Evolutionary conservation across 176 grass and related monocot species (phyloP), one percentile per base, ranked within the genome.

Genomic region (Guadua angustifolia): DNA sequence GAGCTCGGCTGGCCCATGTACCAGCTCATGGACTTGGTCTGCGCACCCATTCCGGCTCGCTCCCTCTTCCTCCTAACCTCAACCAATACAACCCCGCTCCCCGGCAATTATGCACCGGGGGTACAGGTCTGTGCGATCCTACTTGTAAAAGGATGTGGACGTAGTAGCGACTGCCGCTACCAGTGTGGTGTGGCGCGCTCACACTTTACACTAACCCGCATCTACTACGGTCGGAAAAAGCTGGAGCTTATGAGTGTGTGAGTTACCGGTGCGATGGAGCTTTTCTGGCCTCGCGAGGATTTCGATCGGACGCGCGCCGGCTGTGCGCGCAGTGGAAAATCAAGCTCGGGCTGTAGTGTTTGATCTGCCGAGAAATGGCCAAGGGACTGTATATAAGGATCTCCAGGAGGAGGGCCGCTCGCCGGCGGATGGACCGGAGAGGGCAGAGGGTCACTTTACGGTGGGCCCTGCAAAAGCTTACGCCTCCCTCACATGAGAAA

Each of bases 21-120:
- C 89, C 89, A 91, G 80, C 75, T 76, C 85, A 87, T 62, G 49
- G 85, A 87, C 62, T 18, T 63, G 9, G 21, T 22, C 68, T 83
- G 69, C 84, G 17, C 84, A 25, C 75, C 89, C 89, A 87, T 91
- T 29, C 0, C 29, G 32, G 5, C 53, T 10, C 0, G 2, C 13
- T 24, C 2, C 38, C 29, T 59, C 60, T 24, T 4, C 25, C 60
- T 81, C 60, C 56, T 66, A 35, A 17, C 12, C 68, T 45, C 15
- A 8, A 44, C 71, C 14, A 74, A 9, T 36, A 13, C 7, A 52
- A 14, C 8, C 39, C 32, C 29, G 2, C 13, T 35, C 38, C 50
- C 6, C n/a, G 66, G 58, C 73, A 86, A 52, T 79, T 74, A 87
- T 55, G 79, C 79, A 8, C 79, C 84, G 73, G 59, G 39, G 18